Evolutionary conservation across 768 basidiomycete genomes (phyloP).

Genomic region (Boletus reticulatus): DNA sequence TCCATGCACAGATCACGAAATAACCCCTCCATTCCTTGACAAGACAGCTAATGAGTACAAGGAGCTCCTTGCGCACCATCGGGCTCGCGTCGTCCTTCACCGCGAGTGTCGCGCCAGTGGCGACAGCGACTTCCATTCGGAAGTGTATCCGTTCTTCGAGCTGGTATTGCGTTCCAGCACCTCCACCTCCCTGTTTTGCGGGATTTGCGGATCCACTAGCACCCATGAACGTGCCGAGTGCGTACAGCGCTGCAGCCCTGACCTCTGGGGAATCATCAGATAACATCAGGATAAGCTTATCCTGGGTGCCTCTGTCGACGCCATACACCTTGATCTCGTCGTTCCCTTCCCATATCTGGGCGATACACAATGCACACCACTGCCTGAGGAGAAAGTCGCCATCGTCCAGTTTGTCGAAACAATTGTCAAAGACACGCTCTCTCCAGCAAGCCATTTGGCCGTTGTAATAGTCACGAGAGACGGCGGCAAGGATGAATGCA

Average conservation of each 20-base stretch:
- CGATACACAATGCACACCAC: conserved; percentile 92
- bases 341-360: conserved; percentile 90
- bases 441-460: conserved; percentile 86
- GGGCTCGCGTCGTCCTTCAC: conserved; percentile 95
- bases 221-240: conserved; percentile 91
- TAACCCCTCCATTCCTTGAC: conserved; percentile 97
- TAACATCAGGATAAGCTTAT: conserved; percentile 74
- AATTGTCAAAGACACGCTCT: conserved; percentile 82
- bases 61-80: conserved; percentile 92
- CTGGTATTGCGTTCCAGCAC: conserved; percentile 76
- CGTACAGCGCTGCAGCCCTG: conserved; percentile 85
- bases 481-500: conserved; percentile 89
- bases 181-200: conserved; percentile 73
- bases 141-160: conserved; percentile 78
- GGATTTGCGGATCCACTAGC: conserved; percentile 75
- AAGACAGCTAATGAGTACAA: conserved; percentile 87
- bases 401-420: conserved; percentile 81
- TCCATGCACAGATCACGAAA: conserved; percentile 95
- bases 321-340: conserved; percentile 89
- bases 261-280: conserved; percentile 92
- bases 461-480: conserved; percentile 83
- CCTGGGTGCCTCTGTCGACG: conserved; percentile 75
- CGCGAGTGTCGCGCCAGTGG: conserved; percentile 82
- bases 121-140: conserved; percentile 88
- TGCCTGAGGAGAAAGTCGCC: conserved; percentile 91